A percentile compares a stretch with the other conserved stretches of the same genome.
Evolutionary conservation across 108 stramenopile genomes (phyloP).

Genomic region (Ochromonas danica): DNA sequence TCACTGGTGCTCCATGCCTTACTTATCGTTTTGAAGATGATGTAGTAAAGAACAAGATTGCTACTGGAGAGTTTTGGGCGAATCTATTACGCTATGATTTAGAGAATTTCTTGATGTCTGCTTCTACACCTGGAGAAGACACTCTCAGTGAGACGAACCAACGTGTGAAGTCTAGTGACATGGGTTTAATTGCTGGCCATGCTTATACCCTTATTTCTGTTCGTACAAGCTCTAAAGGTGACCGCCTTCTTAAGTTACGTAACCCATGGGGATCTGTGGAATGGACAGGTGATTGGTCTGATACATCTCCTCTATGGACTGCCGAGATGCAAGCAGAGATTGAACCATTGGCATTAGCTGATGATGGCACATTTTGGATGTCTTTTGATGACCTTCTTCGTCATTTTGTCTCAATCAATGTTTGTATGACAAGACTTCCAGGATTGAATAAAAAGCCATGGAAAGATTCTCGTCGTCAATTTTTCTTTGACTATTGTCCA

Average conservation of each 20-base stretch:
- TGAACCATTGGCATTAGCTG: slow-evolving; percentile 34
- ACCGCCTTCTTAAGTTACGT: slow-evolving; percentile 39
- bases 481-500: slow-evolving; percentile 33
- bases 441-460: slow-evolving; percentile 27
- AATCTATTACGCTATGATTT: slow-evolving; percentile 11
- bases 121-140: slow-evolving; percentile 46
- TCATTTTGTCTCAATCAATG: slow-evolving; percentile 37
- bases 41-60: neutral
- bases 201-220: slow-evolving; percentile 44
- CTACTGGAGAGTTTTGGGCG: neutral
- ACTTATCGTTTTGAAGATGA: neutral
- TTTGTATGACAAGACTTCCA: slow-evolving; percentile 1
- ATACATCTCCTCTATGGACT: slow-evolving; percentile 37
- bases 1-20: slow-evolving; percentile 43
- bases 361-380: slow-evolving; percentile 56
- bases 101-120: slow-evolving; percentile 42
- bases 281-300: slow-evolving; percentile 54
- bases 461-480: slow-evolving; percentile 33
- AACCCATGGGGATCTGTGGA: slow-evolving; percentile 52
- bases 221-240: slow-evolving; percentile 4
- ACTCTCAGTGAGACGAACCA: slow-evolving; percentile 26
- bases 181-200: slow-evolving; percentile 39
- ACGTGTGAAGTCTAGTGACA: slow-evolving; percentile 11
- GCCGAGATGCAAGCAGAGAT: slow-evolving; percentile 2
- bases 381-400: slow-evolving; percentile 44